A percentile compares a stretch with the other conserved stretches of the same genome.
These are phyloP conservation scores for Colletotrichum simmondsii DNA, from an alignment of 2,329 filamentous ascomycete species.

Conservation along the genomic window DNA sequence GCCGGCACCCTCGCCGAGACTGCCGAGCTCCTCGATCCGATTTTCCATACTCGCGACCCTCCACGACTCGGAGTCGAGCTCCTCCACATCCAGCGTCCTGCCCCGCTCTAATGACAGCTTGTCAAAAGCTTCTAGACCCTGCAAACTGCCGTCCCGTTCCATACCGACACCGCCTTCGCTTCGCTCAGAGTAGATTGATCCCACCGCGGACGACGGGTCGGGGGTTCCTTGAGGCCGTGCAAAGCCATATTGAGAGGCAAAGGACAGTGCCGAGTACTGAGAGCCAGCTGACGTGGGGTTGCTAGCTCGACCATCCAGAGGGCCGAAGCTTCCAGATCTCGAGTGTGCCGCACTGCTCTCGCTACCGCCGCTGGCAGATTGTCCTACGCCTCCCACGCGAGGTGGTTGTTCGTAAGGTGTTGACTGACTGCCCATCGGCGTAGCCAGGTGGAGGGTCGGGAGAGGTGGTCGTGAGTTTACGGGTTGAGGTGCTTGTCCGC, in stretches of 20 bases:
- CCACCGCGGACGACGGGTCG: conserved; percentile 89
- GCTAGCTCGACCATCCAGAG: conserved; percentile 78
- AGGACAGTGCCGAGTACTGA: conserved; percentile 84
- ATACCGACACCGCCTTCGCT: conserved; percentile 80
- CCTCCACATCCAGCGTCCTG: conserved; percentile 87
- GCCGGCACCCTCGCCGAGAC: conserved; percentile 92
- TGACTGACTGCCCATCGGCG: conserved; percentile 84
- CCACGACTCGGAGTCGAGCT: conserved; percentile 96
- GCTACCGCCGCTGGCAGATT: conserved; percentile 80
- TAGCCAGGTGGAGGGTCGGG: conserved; percentile 86
- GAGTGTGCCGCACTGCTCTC: conserved; percentile 84
- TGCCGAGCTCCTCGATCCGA: conserved; percentile 88
- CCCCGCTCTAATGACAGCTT: conserved; percentile 85
- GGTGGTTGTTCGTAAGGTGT: conserved; percentile 75
- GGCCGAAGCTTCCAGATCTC: conserved; percentile 84
- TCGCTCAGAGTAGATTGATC: conserved; percentile 83
- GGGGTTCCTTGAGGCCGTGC: conserved; percentile 75
- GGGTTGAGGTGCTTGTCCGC: conserved; percentile 55
- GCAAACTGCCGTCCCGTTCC: conserved; percentile 85
- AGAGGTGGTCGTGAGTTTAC: conserved; percentile 68
- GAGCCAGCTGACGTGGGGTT: conserved; percentile 90
- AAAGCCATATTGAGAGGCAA: conserved; percentile 78
- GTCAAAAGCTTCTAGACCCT: conserved; percentile 81
- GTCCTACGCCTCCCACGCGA: conserved; percentile 64
- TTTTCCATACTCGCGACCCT: conserved; percentile 90